A percentile compares a stretch with the other conserved stretches of the same genome.
Conservation (phyloP, 345 rosid species). For the Gossypium longicalyx region DNA sequence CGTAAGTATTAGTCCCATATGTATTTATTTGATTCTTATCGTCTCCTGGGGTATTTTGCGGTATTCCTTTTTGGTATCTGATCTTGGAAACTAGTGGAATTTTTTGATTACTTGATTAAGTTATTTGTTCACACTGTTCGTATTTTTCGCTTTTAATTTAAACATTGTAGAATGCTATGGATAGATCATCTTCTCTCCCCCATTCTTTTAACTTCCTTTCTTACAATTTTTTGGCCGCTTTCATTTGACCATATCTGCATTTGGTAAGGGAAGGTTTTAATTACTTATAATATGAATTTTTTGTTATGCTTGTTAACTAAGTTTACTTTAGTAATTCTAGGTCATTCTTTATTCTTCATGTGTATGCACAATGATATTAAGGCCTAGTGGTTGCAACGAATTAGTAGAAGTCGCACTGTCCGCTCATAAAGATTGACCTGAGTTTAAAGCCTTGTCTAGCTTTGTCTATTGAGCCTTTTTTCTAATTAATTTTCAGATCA, state of each 20-base stretch:
- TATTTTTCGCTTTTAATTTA: background rate
- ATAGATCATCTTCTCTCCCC: background rate
- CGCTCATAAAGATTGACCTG: background rate
- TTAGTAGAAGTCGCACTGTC: background rate
- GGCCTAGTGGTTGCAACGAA: background rate
- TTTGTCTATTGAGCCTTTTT: background rate
- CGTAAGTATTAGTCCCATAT: constrained; percentile 45
- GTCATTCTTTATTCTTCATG: background rate
- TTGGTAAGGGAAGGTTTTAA: background rate
- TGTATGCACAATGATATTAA: background rate
- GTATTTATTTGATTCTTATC: background rate
- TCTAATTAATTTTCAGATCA: background rate
- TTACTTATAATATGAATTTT: background rate
- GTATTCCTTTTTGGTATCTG: background rate
- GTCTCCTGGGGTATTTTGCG: background rate
- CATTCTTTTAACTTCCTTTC: background rate
- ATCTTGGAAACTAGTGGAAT: background rate
- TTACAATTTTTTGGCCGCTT: background rate
- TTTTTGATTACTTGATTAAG: background rate
- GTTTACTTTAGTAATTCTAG: background rate
- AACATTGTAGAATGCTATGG: background rate
- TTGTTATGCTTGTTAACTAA: background rate
- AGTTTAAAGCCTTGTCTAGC: background rate
- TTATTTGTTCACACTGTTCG: background rate
- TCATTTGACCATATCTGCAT: background rate